These are phyloP conservation scores for Rauvolfia tetraphylla DNA, from an alignment of 257 asterid species.

Conservation along the genomic window DNA sequence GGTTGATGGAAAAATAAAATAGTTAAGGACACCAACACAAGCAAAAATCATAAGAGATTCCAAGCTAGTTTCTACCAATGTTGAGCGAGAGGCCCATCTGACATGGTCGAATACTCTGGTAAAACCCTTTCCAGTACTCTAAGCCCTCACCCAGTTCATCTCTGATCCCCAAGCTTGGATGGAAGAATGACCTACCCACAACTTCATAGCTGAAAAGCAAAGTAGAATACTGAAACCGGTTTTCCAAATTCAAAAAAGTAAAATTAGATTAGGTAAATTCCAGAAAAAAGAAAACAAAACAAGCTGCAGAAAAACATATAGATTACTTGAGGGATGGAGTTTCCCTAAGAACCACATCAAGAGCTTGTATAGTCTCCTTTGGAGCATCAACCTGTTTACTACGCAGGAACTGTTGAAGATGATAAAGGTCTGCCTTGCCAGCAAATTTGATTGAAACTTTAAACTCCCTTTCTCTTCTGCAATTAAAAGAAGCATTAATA, in stretches of 20 bases:
- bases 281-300: neutral
- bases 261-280: neutral
- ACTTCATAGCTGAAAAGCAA: slow-evolving; percentile 45
- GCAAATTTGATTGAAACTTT: slow-evolving; percentile 62
- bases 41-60: neutral
- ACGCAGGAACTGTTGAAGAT: slow-evolving; percentile 42
- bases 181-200: slow-evolving; percentile 78
- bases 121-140: slow-evolving; percentile 72
- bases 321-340: slow-evolving; percentile 39
- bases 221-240: neutral
- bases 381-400: slow-evolving; percentile 59
- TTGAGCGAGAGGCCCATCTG: slow-evolving; percentile 90
- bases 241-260: neutral
- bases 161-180: slow-evolving; percentile 16
- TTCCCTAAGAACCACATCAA: slow-evolving; percentile 76
- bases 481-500: neutral
- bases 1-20: too few species aligned
- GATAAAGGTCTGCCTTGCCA: slow-evolving; percentile 53
- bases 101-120: slow-evolving; percentile 80
- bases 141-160: slow-evolving; percentile 64
- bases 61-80: slow-evolving; percentile 40
- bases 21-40: too few species aligned
- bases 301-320: neutral
- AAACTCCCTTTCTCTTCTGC: slow-evolving; percentile 62
- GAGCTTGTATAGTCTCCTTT: slow-evolving; percentile 64